Conservation (phyloP, 345 rosid genomes). For the Pugionium cornutum region DNA sequence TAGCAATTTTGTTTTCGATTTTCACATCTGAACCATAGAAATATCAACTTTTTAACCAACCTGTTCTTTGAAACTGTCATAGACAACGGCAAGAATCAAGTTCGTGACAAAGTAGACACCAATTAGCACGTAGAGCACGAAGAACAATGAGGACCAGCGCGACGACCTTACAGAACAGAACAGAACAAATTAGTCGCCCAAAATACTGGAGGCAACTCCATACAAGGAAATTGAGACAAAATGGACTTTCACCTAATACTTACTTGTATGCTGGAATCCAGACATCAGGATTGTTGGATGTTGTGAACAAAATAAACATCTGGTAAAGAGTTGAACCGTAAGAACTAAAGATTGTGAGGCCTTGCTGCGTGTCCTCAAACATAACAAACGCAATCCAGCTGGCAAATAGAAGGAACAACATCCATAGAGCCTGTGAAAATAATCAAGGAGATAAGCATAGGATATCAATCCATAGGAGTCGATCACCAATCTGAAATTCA, state of each 20-base stretch:
- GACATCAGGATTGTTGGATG: constrained; percentile 98
- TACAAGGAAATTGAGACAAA: constrained; percentile 11
- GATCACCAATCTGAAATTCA: constrained; percentile 3
- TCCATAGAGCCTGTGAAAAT: constrained; percentile 74
- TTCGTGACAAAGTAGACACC: constrained; percentile 97
- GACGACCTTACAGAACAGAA: constrained; percentile 62
- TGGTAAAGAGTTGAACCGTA: constrained; percentile 78
- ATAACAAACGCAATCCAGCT: constrained; percentile 97
- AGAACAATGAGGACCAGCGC: constrained; percentile 84
- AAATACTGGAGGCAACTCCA: constrained; percentile 21
- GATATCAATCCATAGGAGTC: constrained; percentile 21
- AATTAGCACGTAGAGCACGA: constrained; percentile 75
- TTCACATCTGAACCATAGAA: constrained; percentile 15
- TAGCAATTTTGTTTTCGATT: background rate
- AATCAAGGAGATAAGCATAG: constrained; percentile 31
- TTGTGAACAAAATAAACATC: constrained; percentile 90
- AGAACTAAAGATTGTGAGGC: constrained; percentile 66
- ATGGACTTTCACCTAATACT: constrained; percentile 43
- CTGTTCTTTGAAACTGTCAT: constrained; percentile 95
- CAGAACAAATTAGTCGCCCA: constrained; percentile 27
- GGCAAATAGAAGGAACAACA: constrained; percentile 79
- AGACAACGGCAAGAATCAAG: constrained; percentile 96
- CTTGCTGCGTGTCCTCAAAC: constrained; percentile 95
- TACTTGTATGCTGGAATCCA: constrained; percentile 99
- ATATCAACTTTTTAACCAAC: constrained; percentile 41